phyloP scores from a whole-genome alignment of 257 asterid genomes.

The Forsythia suspensa region DNA sequence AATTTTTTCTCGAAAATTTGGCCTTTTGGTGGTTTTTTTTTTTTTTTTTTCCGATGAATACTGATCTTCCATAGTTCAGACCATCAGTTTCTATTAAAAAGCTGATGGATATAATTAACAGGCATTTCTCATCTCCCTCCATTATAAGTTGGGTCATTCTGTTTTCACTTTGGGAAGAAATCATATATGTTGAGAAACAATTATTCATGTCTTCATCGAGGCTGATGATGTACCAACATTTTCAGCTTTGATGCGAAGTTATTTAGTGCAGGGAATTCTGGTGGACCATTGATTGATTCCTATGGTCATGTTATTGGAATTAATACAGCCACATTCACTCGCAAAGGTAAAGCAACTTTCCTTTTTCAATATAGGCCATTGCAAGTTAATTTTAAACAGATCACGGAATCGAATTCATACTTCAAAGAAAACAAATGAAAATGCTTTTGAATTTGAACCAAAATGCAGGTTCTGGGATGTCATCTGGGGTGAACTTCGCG shows the following conservation, averaged over 20 bases:
- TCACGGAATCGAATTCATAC: neutral
- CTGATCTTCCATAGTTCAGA: neutral
- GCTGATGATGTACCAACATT: neutral
- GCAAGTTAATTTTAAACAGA: neutral
- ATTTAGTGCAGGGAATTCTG: slow-evolving; percentile 69
- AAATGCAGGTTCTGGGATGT: slow-evolving; percentile 71
- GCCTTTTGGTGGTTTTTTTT: neutral
- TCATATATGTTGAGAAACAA: neutral
- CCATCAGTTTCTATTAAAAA: neutral
- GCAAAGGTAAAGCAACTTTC: slow-evolving; percentile 52
- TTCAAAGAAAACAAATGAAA: neutral
- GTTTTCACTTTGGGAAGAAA: neutral
- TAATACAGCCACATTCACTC: slow-evolving; percentile 90
- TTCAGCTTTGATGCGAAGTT: slow-evolving; percentile 11
- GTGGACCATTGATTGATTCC: slow-evolving; percentile 83
- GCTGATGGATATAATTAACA: neutral
- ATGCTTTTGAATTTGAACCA: slow-evolving; percentile 2
- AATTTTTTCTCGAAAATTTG: neutral
- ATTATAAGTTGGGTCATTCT: neutral
- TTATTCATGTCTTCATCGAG: neutral
- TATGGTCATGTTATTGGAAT: slow-evolving; percentile 85
- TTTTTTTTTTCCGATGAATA: no score
- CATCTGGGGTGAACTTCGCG: slow-evolving; percentile 90
- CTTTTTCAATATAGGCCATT: neutral
- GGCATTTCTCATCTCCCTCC: neutral